Evolutionary conservation across 192 early-diverging fungal genomes (phyloP).

Genomic region (Gonapodya sp.): DNA sequence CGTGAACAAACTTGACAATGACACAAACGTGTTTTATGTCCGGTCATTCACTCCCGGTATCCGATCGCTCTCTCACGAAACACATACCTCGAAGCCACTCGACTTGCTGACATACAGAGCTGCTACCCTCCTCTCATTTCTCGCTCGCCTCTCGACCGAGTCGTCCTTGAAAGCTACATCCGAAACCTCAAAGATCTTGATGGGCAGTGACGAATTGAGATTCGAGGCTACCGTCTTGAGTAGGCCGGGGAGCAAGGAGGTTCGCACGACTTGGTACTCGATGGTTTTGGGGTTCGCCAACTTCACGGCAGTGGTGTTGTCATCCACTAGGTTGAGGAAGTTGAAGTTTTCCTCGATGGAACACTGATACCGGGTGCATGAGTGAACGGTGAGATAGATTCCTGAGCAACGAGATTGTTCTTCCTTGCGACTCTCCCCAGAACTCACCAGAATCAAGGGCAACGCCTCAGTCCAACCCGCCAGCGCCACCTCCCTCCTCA

Average conservation of each 20-base stretch:
- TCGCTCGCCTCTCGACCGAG: conserved; percentile 59
- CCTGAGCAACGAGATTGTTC: not conserved
- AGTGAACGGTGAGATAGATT: no score
- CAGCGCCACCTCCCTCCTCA: conserved; percentile 76
- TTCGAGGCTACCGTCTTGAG: conserved; percentile 89
- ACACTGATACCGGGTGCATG: conserved; percentile 44
- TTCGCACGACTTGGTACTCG: conserved; percentile 84
- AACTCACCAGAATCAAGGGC: conserved; percentile 76
- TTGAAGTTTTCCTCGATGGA: conserved; percentile 96
- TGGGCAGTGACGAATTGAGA: conserved; percentile 70
- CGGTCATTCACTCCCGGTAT: not conserved
- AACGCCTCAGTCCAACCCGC: conserved; percentile 91
- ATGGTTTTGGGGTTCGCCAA: conserved; percentile 85
- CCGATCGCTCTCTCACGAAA: no score
- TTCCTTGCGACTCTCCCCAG: no score
- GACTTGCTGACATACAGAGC: conserved; percentile 73
- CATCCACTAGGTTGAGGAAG: conserved; percentile 72
- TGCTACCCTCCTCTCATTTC: conserved; percentile 83
- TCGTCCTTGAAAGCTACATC: conserved; percentile 89
- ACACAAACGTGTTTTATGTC: conserved; percentile 3
- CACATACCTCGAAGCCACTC: conserved; percentile 67
- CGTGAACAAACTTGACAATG: conserved; percentile 68
- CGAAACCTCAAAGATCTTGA: conserved; percentile 94
- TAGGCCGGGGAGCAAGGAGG: conserved; percentile 81
- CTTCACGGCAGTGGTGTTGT: conserved; percentile 68